Base-by-base conservation (phyloP, 2,329 filamentous ascomycete genomes). In the Talaromyces sp. region DNA sequence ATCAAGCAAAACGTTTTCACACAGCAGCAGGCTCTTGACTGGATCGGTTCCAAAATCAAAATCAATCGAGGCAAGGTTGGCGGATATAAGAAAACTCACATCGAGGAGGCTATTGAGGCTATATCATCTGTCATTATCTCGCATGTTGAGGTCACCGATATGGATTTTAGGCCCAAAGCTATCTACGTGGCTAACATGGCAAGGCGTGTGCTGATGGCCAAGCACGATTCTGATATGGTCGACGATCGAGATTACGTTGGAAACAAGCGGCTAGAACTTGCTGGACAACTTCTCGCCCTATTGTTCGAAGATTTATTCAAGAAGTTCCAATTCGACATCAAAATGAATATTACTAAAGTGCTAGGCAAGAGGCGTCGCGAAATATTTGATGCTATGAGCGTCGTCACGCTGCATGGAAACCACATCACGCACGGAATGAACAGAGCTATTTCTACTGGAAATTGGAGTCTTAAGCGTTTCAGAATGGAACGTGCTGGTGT, bases 261-360 rank as follows among this genome's bases (percentile, higher is more conserved):
- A 69, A 99, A 99, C 81, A 99, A 99, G 80, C 88, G 95, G 66
- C 83, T 99, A 50, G 95, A 99, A 77, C 79, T 99, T 79, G 96
- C 96, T 62, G 95, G 95, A 0, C 95, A 98, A 78, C 89, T 99
- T 75, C 81, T 99, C 67, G 93, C 95, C 3, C 84, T 99, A 0
- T 84, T 99, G 0, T 99, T 99, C 70, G 96, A 99, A 78, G 96
- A 99, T 83, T 80, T 97, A 66, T 99, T 99, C 86, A 99, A 99
- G 81, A 91, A 92, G 67, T 97, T 97, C 77, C 91, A 92, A 72
- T 87, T 87, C 65, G 90, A 95, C 70, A 88, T 99, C 75, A 97
- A 96, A 77, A 87, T 91, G 80, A 94, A 90, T 69, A 94, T 99
- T 71, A 95, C 99, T 80, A 97, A 98, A 74, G 91, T 95, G 3